A percentile compares a stretch with the other conserved stretches of the same genome.
Conservation (phyloP, 352 stramenopile genomes). For the Pythium sp. region DNA sequence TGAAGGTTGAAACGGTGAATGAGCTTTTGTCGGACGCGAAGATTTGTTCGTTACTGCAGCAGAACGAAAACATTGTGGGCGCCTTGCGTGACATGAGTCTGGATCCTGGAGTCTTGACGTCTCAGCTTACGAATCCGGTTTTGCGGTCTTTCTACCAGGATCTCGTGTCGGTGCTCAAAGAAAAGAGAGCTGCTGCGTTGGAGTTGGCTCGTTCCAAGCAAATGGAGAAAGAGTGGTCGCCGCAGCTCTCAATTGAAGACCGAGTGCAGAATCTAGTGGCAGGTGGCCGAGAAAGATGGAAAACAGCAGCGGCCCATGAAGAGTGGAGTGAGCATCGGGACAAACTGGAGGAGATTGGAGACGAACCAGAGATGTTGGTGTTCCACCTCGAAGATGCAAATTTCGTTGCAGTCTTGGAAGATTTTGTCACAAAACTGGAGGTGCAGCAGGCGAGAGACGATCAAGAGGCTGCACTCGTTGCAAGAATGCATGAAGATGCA, state of each 20-base stretch:
- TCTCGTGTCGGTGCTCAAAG: conserved; percentile 37
- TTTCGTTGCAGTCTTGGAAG: conserved; percentile 32
- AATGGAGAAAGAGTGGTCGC: background rate
- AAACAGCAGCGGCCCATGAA: conserved; percentile 16
- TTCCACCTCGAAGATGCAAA: conserved; percentile 57
- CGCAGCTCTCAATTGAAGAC: conserved; percentile 32
- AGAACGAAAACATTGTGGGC: conserved; percentile 42
- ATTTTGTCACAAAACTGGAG: conserved; percentile 36
- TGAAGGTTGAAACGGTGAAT: conserved; percentile 42
- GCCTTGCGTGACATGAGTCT: conserved; percentile 71
- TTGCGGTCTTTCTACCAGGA: conserved; percentile 58
- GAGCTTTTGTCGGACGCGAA: conserved; percentile 43
- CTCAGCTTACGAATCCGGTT: conserved; percentile 39
- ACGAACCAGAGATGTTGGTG: conserved; percentile 64
- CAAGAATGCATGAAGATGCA: conserved; percentile 9
- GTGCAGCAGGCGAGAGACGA: conserved; percentile 17
- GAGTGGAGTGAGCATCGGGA: conserved; percentile 32
- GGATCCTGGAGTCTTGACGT: conserved; percentile 42
- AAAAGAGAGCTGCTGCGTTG: conserved; percentile 10
- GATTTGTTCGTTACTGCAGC: conserved; percentile 38
- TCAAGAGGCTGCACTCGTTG: background rate
- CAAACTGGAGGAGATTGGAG: conserved; percentile 54
- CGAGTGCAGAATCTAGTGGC: conserved; percentile 29
- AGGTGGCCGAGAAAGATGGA: conserved; percentile 17
- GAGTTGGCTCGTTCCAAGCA: background rate